phyloP scores from a whole-genome alignment of 139 green algal species.

The Trebouxia sp. region DNA sequence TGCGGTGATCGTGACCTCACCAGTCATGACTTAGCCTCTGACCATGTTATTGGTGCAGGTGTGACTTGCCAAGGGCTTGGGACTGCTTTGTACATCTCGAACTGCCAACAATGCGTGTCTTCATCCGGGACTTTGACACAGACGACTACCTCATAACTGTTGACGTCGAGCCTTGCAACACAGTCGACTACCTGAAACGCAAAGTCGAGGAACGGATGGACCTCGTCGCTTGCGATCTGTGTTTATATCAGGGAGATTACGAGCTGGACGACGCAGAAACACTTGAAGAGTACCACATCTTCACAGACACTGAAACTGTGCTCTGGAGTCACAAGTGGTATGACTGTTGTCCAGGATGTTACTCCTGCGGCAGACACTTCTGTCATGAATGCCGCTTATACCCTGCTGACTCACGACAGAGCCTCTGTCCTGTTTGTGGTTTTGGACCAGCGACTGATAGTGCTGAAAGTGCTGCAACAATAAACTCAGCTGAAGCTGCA shows the following conservation, averaged over 20 bases:
- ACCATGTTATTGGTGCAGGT: no score
- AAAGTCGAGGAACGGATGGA: neutral
- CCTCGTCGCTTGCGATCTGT: neutral
- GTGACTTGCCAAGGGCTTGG: no score
- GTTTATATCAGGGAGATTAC: neutral
- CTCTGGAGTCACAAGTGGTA: neutral
- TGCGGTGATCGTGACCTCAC: no score
- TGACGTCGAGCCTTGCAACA: neutral
- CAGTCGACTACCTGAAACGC: neutral
- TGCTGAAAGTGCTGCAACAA: no score
- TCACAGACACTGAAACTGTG: neutral
- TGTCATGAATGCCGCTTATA: no score
- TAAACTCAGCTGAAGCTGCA: no score
- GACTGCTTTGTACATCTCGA: no score
- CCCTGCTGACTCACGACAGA: no score
- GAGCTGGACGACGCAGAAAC: neutral
- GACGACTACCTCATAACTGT: neutral
- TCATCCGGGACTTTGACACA: neutral
- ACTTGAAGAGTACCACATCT: neutral
- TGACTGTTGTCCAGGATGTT: conserved; percentile 2
- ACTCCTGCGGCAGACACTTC: neutral
- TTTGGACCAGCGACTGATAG: no score
- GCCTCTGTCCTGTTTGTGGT: no score
- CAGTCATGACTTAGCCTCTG: no score
- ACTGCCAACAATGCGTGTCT: neutral